phyloP scores from a whole-genome alignment of 2,329 filamentous ascomycete species.

The Mycosphaerelloides madeirae region DNA sequence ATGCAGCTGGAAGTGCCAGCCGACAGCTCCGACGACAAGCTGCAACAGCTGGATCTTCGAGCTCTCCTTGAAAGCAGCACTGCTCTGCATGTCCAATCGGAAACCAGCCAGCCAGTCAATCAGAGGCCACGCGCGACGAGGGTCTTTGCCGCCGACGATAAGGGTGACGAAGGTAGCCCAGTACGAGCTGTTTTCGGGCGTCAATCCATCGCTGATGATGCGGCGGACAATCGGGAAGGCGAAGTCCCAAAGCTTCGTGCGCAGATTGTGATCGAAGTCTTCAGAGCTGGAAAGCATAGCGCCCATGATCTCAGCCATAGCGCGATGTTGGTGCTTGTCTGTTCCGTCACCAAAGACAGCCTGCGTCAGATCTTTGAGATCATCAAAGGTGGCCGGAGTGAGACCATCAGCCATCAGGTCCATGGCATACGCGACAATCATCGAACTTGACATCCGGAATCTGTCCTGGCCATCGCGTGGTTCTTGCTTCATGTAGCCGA shows the following conservation, averaged over 20 bases:
- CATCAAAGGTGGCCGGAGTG: slow-evolving; percentile 74
- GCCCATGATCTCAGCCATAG: slow-evolving; percentile 87
- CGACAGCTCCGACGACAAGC: slow-evolving; percentile 77
- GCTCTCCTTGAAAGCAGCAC: slow-evolving; percentile 97
- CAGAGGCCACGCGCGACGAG: slow-evolving; percentile 78
- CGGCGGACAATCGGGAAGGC: slow-evolving; percentile 81
- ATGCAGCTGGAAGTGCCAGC: slow-evolving; percentile 94
- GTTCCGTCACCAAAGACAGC: slow-evolving; percentile 85
- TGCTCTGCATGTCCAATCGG: slow-evolving; percentile 87
- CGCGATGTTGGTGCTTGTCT: slow-evolving; percentile 96
- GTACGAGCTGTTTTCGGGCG: slow-evolving; percentile 88
- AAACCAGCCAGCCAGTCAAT: slow-evolving; percentile 78
- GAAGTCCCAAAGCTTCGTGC: slow-evolving; percentile 78
- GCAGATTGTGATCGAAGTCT: slow-evolving; percentile 69
- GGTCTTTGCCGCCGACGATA: slow-evolving; percentile 82
- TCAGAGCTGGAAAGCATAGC: slow-evolving; percentile 75
- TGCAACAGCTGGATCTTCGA: slow-evolving; percentile 91
- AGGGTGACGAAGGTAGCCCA: slow-evolving; percentile 94
- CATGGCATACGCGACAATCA: slow-evolving; percentile 83
- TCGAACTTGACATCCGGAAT: slow-evolving; percentile 82
- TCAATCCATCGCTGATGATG: slow-evolving; percentile 86
- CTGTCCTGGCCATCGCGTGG: slow-evolving; percentile 79
- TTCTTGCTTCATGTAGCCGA: slow-evolving; percentile 93
- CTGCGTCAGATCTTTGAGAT: slow-evolving; percentile 75
- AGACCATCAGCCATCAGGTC: slow-evolving; percentile 79